Percentiles rank a stretch among this genome's conserved stretches.
phyloP scores from a whole-genome alignment of 768 basidiomycete species.

The Panellus pusillus region DNA sequence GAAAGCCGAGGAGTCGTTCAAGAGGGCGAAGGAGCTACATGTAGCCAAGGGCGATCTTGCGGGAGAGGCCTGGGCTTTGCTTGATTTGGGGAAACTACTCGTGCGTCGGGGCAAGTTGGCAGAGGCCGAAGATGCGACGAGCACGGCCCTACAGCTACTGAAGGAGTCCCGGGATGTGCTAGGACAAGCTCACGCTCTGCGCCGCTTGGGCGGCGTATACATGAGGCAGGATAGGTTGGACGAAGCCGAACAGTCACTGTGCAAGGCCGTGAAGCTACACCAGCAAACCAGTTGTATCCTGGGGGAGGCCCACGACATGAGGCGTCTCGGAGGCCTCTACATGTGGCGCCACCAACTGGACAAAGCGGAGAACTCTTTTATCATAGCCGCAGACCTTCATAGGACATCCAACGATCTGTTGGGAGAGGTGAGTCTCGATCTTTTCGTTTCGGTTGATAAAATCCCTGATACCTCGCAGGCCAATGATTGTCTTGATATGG shows the following conservation, averaged over 20 bases:
- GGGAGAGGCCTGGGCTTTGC: slow-evolving; percentile 14
- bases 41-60: not conserved
- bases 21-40: slow-evolving; percentile 15
- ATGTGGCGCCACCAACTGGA: slow-evolving; percentile 18
- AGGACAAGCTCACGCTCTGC: slow-evolving; percentile 17
- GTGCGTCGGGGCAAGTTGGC: slow-evolving; percentile 16
- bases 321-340: slow-evolving; percentile 17
- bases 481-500: slow-evolving; percentile 18
- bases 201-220: slow-evolving; percentile 18
- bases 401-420: slow-evolving; percentile 17
- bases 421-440: slow-evolving; percentile 12
- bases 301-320: slow-evolving; percentile 21
- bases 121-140: slow-evolving; percentile 12
- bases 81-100: slow-evolving; percentile 20
- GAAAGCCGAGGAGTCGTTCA: slow-evolving; percentile 13
- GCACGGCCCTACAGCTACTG: slow-evolving; percentile 9
- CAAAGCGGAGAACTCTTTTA: slow-evolving; percentile 23
- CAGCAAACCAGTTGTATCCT: slow-evolving; percentile 14
- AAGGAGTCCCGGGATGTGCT: slow-evolving; percentile 4
- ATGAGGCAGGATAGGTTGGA: slow-evolving; percentile 19
- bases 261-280: slow-evolving; percentile 20
- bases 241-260: slow-evolving; percentile 20
- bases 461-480: slow-evolving; percentile 11
- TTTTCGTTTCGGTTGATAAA: not conserved
- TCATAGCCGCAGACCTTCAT: slow-evolving; percentile 20